Conservation (phyloP, 129 eudicot species). For the Pseudognaphalium luteoalbum region DNA sequence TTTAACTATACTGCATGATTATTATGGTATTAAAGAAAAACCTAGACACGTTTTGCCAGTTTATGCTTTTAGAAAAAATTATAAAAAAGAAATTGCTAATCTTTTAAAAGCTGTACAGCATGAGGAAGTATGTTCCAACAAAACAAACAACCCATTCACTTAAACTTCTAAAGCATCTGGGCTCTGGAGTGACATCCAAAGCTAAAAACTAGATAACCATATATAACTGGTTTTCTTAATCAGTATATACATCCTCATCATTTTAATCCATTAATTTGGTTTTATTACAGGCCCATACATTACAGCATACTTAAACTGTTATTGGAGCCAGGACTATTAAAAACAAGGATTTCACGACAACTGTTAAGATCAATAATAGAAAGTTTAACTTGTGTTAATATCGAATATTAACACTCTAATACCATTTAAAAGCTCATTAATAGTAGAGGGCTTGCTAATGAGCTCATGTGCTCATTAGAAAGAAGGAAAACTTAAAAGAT, state of each 20-base stretch:
- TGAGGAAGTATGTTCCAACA: neutral
- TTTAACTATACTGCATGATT: slow-evolving; percentile 13
- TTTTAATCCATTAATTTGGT: neutral
- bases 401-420: neutral
- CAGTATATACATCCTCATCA: neutral
- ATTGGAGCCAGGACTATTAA: neutral
- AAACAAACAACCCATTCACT: neutral
- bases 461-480: neutral
- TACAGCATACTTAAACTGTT: neutral
- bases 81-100: neutral
- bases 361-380: neutral
- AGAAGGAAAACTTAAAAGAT: neutral
- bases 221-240: neutral
- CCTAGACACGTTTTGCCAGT: neutral
- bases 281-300: no score
- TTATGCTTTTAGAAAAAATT: neutral
- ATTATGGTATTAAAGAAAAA: neutral
- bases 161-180: neutral
- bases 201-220: neutral
- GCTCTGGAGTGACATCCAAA: neutral
- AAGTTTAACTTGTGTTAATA: neutral
- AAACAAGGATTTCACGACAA: neutral
- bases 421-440: neutral
- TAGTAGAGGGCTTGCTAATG: neutral
- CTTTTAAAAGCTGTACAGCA: neutral